phyloP scores from a whole-genome alignment of 2,329 filamentous ascomycete genomes.

The Arthrocladium fulminans region DNA sequence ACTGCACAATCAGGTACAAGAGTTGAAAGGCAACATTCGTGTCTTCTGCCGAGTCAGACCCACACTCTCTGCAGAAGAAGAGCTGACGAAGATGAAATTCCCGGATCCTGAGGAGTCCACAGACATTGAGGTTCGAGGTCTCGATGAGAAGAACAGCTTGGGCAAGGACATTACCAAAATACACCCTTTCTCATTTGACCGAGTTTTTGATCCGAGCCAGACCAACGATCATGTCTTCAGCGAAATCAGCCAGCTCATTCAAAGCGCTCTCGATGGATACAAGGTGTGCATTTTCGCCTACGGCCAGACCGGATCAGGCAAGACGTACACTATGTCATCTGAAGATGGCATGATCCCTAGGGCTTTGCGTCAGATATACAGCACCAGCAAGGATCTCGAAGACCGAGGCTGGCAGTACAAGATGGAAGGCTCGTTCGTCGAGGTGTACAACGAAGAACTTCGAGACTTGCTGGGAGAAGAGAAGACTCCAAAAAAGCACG shows the following conservation, averaged over 20 bases:
- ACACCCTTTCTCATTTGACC: constrained; percentile 82
- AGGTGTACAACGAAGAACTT: constrained; percentile 96
- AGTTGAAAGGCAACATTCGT: constrained; percentile 94
- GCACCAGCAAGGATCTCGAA: constrained; percentile 70
- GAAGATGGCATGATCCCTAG: constrained; percentile 89
- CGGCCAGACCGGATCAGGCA: constrained; percentile 92
- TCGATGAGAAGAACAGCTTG: constrained; percentile 73
- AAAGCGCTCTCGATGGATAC: constrained; percentile 92
- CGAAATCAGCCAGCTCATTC: constrained; percentile 92
- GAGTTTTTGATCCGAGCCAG: constrained; percentile 71
- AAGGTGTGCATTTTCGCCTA: constrained; percentile 99
- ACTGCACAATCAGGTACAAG: constrained; percentile 94
- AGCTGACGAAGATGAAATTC: constrained; percentile 65
- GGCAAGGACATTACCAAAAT: constrained; percentile 68
- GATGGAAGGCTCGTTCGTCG: constrained; percentile 91
- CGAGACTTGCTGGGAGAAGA: constrained; percentile 75
- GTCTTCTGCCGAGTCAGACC: constrained; percentile 96
- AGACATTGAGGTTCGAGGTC: constrained; percentile 74
- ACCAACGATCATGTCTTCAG: constrained; percentile 84
- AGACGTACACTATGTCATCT: constrained; percentile 93
- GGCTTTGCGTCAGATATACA: constrained; percentile 87
- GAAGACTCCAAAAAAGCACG: constrained; percentile 76
- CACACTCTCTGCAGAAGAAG: constrained; percentile 51
- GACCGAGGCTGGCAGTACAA: constrained; percentile 91
- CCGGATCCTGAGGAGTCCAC: constrained; percentile 75